phyloP scores from a whole-genome alignment of 2,329 filamentous ascomycete species.

The Leptosphaerulina australis region DNA sequence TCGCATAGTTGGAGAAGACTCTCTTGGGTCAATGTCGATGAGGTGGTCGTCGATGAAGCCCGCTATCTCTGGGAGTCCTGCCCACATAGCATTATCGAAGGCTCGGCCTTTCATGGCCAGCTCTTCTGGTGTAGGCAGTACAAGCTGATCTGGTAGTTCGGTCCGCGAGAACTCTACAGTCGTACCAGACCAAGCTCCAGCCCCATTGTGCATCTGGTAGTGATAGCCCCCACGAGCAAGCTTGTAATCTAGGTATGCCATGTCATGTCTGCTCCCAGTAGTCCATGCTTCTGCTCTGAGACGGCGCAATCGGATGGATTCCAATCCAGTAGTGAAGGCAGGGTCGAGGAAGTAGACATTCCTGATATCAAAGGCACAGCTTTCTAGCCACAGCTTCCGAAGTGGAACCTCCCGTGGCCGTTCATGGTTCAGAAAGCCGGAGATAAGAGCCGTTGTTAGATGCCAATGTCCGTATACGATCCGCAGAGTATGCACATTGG shows the following conservation, averaged over 20 bases:
- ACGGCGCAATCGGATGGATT: conserved; percentile 52
- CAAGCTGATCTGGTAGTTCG: conserved; percentile 5
- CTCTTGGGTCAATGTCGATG: conserved; percentile 4
- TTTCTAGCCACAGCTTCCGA: conserved; percentile 55
- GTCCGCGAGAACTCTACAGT: conserved; percentile 32
- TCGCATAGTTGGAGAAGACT: conserved; percentile 13
- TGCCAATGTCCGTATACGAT: conserved; percentile 54
- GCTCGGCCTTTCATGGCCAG: conserved; percentile 25
- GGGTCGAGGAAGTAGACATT: conserved; percentile 21
- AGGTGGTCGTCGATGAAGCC: conserved; percentile 28
- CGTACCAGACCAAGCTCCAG: conserved; percentile 39
- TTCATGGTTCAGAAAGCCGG: conserved; percentile 48
- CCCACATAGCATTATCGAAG: conserved; percentile 38
- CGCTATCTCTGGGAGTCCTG: conserved; percentile 31
- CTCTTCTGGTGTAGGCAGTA: conserved; percentile 14
- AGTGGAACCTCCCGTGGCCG: conserved; percentile 40
- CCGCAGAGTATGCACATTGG: conserved; percentile 52
- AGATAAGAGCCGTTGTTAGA: conserved; percentile 49
- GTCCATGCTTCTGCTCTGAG: conserved; percentile 39
- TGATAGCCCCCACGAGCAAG: conserved; percentile 40
- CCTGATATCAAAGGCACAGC: conserved; percentile 44
- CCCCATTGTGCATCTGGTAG: conserved; percentile 37
- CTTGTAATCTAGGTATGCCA: conserved; percentile 33
- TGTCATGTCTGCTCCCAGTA: conserved; percentile 13
- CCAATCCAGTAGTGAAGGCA: conserved; percentile 41